These are phyloP conservation scores for Lentinula edodes DNA, from an alignment of 768 basidiomycete species.

Conservation along the genomic window DNA sequence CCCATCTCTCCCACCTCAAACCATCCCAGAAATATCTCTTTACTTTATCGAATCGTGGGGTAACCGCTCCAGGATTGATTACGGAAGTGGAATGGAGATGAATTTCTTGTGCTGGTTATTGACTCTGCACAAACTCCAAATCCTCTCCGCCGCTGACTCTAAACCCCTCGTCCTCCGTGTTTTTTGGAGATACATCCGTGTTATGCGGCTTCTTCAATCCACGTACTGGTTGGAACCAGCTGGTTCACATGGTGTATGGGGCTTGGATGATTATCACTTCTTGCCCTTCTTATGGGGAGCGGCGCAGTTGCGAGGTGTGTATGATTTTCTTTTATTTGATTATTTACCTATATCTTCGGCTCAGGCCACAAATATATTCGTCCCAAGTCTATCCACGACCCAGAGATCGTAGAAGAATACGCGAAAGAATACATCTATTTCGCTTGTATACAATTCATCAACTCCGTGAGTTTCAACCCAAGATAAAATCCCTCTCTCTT, in stretches of 20 bases:
- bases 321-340: too few relatives aligned
- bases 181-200: slow-evolving; percentile 85
- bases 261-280: slow-evolving; percentile 95
- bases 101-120: slow-evolving; percentile 95
- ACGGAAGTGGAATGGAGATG: slow-evolving; percentile 99
- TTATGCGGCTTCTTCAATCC: slow-evolving; percentile 85
- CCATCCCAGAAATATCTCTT: slow-evolving; percentile 61
- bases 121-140: slow-evolving; percentile 56
- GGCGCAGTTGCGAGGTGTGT: slow-evolving; percentile 64
- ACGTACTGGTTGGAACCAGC: slow-evolving; percentile 98
- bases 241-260: slow-evolving; percentile 99
- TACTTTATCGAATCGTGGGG: slow-evolving; percentile 93
- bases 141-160: slow-evolving; percentile 61
- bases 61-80: slow-evolving; percentile 87
- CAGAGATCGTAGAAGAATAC: slow-evolving; percentile 89
- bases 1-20: slow-evolving; percentile 49
- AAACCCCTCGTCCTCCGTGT: slow-evolving; percentile 73
- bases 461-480: slow-evolving; percentile 54
- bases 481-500: too few relatives aligned
- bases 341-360: background rate
- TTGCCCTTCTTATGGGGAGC: slow-evolving; percentile 86
- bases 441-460: slow-evolving; percentile 93
- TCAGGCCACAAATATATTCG: slow-evolving; percentile 83
- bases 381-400: slow-evolving; percentile 90
- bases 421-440: slow-evolving; percentile 94